Conservation (phyloP, 1,139 yeast species). For the Arxiozyma slooffiae region DNA sequence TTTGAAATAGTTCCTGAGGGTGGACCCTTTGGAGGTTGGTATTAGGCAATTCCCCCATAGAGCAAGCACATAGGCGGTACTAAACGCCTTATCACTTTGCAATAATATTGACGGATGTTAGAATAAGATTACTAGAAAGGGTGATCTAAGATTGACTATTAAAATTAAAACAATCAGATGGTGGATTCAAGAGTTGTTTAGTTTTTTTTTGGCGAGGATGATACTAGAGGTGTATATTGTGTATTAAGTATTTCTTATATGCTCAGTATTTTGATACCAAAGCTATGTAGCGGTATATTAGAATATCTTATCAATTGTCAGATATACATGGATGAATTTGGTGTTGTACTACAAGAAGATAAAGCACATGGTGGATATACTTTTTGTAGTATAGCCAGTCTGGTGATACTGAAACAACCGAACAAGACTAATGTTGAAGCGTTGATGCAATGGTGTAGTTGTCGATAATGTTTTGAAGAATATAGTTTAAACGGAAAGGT, state of each 20-base stretch:
- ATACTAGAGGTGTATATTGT: constrained; percentile 81
- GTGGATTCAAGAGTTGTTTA: constrained; percentile 37
- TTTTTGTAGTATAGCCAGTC: constrained; percentile 75
- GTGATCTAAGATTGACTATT: constrained; percentile 56
- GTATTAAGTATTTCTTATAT: constrained; percentile 67
- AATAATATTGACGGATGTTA: constrained; percentile 39
- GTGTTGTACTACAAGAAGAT: constrained; percentile 57
- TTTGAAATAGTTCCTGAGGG: constrained; percentile 34
- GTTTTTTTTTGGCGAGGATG: constrained; percentile 67
- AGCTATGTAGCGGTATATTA: constrained; percentile 43
- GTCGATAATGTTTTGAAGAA: constrained; percentile 60
- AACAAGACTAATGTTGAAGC: constrained; percentile 35
- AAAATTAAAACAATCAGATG: constrained; percentile 53
- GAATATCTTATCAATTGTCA: constrained; percentile 68
- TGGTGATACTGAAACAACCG: constrained; percentile 34
- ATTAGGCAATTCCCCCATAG: constrained; percentile 69
- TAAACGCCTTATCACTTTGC: constrained; percentile 50
- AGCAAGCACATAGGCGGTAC: constrained; percentile 76
- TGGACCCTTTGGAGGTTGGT: constrained; percentile 79
- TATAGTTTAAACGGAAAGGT: constrained; percentile 86
- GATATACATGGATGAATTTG: constrained; percentile 92
- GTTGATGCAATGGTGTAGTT: constrained; percentile 55
- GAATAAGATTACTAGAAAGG: constrained; percentile 37
- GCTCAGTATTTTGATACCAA: constrained; percentile 53
- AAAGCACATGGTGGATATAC: constrained; percentile 99